Percentiles rank a stretch among this genome's conserved stretches.
phyloP scores from a whole-genome alignment of 176 grass and related monocot genomes.

The Cenchrus americanus region DNA sequence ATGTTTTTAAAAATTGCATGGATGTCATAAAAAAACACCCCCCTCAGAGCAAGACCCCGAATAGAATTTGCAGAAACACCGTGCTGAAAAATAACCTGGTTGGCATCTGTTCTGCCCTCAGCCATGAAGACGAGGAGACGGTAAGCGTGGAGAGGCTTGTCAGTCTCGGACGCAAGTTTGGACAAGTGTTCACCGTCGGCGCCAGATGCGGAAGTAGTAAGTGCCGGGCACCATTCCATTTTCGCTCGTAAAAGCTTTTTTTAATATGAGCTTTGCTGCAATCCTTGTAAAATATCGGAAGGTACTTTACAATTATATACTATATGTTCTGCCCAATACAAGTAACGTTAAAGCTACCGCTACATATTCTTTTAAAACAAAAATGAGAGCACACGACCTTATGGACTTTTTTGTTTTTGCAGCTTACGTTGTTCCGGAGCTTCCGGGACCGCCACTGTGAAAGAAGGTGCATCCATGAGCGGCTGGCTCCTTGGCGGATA shows the following conservation, averaged over 20 bases:
- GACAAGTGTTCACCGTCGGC: neutral
- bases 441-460: neutral
- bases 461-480: neutral
- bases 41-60: neutral
- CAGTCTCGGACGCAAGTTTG: neutral
- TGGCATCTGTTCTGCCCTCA: neutral
- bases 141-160: conserved; percentile 6
- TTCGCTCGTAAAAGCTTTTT: neutral
- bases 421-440: neutral
- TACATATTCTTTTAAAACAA: too few species aligned
- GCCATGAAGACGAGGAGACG: neutral
- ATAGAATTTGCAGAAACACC: accelerated
- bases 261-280: too few species aligned
- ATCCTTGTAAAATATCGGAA: too few species aligned
- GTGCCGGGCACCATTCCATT: neutral
- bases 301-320: too few species aligned
- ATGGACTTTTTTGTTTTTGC: neutral
- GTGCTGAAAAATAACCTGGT: neutral
- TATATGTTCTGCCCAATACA: too few species aligned
- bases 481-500: neutral
- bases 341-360: too few species aligned
- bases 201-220: conserved; percentile 3
- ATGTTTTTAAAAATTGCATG: neutral
- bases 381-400: neutral
- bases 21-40: neutral